Percentiles rank a stretch among this genome's conserved stretches.
These are phyloP conservation scores for Zea luxurians DNA, from an alignment of 176 grass and related monocot genomes.

Conservation along the genomic window DNA sequence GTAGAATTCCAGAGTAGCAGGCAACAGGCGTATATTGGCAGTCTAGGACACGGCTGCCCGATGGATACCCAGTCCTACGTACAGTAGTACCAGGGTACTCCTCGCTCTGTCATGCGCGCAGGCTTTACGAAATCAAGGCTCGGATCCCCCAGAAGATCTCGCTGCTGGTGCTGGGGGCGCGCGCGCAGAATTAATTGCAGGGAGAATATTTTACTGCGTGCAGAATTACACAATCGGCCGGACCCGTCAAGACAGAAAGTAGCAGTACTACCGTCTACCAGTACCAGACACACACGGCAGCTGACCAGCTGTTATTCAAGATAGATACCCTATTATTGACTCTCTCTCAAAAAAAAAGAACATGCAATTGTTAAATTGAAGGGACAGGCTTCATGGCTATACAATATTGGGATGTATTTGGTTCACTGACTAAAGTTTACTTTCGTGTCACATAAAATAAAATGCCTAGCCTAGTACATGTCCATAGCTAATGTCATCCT, in stretches of 20 bases:
- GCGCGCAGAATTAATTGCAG: background rate
- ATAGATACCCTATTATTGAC: background rate
- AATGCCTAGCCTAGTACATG: too few relatives aligned
- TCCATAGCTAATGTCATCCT: background rate
- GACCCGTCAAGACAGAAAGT: background rate
- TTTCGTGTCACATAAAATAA: too few relatives aligned
- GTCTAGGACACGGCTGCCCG: too few relatives aligned
- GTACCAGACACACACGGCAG: background rate
- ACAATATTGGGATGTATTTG: too few relatives aligned
- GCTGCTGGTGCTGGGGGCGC: background rate
- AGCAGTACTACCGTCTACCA: background rate
- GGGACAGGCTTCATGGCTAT: too few relatives aligned
- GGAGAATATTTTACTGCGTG: background rate
- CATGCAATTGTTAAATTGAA: background rate
- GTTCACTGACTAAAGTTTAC: too few relatives aligned
- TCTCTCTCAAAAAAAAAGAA: background rate
- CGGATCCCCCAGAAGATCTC: constrained; percentile 5
- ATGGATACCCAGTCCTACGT: too few relatives aligned
- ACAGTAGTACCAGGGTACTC: background rate
- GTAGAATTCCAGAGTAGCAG: too few relatives aligned
- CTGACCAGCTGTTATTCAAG: background rate
- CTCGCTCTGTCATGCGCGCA: background rate
- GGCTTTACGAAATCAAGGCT: background rate
- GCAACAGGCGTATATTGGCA: too few relatives aligned
- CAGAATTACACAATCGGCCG: background rate